Base-by-base conservation (phyloP, 164 flowering plant genomes). In the Piper longum region DNA sequence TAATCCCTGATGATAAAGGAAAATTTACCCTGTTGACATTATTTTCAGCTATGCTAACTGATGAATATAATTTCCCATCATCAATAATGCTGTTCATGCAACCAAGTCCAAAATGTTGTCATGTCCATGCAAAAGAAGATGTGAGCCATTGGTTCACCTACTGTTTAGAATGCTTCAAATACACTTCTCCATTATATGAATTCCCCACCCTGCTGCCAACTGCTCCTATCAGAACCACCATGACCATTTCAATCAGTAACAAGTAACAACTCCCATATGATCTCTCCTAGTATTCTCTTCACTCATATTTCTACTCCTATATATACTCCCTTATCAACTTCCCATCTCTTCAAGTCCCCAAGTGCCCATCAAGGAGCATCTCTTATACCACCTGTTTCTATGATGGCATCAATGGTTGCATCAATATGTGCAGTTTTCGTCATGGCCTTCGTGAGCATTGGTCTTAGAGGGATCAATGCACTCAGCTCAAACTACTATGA, bases 401-500 rank as follows among this genome's bases (percentile, higher is more conserved):
- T 17, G 13, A 5, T 76, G 83, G 82, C 68, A 65, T 69, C 71
- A 57, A 42, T 69, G 16, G 56, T 75, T 61, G 70, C 75, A 54
- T 61, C 71, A 0, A 41, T 72, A 4, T 59, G 67, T 59, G 65
- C 68, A 61, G 69, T 76, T 43, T 5, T 78, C 36, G 2, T 26
- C 45, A 39, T 74, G 41, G 4, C 7, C 36, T 54, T n/a, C n/a
- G n/a, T 65, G 8, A 40, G 43, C 54, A n/a, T 76, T 62, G 67
- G 65, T 64, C 60, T 76, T 56, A 42, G 36, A 16, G 5, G 36
- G 36, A 26, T 26, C 9, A 43, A 70, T 73, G 76, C 84, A 11
- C 68, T 91, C 61, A 86, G 86, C 75, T 63, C 43, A 43, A 79
- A 82, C 69, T 80, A 85, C 79, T 87, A 89, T 41, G 82, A 77